Base-by-base conservation (phyloP, 2,329 filamentous ascomycete species). In the Triangularia verruculosa region DNA sequence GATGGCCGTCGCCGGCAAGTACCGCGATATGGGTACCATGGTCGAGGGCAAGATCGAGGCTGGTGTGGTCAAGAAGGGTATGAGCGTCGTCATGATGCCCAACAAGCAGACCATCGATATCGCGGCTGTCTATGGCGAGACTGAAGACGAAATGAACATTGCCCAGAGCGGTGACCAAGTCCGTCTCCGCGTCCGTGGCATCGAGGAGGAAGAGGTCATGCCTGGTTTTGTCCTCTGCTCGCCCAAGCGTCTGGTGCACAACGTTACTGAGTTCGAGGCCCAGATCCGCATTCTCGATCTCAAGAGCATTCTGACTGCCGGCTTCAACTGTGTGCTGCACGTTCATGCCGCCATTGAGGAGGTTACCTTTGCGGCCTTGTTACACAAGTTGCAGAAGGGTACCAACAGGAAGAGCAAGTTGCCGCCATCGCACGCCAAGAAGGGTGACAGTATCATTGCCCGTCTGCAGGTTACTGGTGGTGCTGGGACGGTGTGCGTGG, bases 331-430 rank as follows among this genome's bases (percentile, higher is more conserved):
- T 74, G 96, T 99, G 47, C 82, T 99, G 70, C 95, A 99, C 80
- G 92, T 99, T 22, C 95, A 99, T 79, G 93, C 94, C 4, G 95
- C 95, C 22, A 96, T 97, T 66, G 95, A 99, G 81, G 95, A 99
- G 78, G 92, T 99, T 63, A 97, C 94, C 0, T 96, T 99, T 73
- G 85, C 88, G 0, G 86, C 89, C 3, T 83, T 99, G 59, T 80
- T 99, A 69, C 95, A 99, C 81, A 97, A 94, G 79, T 82, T 98
- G 54, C 93, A 99, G 77, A 97, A 97, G 79, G 94, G 93, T 59
- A 99, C 95, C 3, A 88, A 88, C 72, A 86, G 95, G 72, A 96
- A 93, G 86, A 96, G 92, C 80, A 98, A 97, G 86, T 85, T 89
- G 68, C 87, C 95, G 5, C 95, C 96, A 0, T 90, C 94, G 9